A percentile compares a stretch with the other conserved stretches of the same genome.
Evolutionary conservation across 164 flowering plant genomes (phyloP).

Genomic region (Berberis vulgaris): DNA sequence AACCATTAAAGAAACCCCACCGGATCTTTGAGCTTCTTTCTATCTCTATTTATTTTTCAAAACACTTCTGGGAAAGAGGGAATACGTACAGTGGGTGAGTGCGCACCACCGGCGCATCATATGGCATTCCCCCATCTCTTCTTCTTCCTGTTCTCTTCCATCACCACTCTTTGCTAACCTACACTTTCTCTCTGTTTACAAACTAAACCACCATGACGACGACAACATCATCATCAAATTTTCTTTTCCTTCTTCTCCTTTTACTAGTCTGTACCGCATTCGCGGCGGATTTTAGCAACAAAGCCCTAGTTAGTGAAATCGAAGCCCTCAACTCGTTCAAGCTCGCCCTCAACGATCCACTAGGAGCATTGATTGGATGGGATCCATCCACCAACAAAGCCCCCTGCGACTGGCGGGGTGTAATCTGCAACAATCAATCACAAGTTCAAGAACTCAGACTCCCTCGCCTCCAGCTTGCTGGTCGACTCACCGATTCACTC

Average conservation of each 20-base stretch:
- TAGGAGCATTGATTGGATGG: slow-evolving; percentile 66
- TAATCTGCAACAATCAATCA: slow-evolving; percentile 32
- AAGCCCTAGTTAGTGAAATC: slow-evolving; percentile 27
- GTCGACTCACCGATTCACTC: slow-evolving; percentile 10
- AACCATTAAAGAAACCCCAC: no score
- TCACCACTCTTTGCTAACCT: no score
- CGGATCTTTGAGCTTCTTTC: no score
- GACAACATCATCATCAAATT: no score
- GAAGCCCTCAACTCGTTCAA: slow-evolving; percentile 50
- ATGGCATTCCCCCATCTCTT: no score
- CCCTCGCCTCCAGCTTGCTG: slow-evolving; percentile 48
- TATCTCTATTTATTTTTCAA: no score
- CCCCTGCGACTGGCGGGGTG: slow-evolving; percentile 95
- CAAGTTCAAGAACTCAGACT: slow-evolving; percentile 68
- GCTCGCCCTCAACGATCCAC: slow-evolving; percentile 60
- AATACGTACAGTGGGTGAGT: no score
- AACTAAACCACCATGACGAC: no score
- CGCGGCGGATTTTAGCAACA: slow-evolving; percentile 13
- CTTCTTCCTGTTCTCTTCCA: no score
- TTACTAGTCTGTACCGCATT: slow-evolving; percentile 3
- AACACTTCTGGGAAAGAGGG: no score
- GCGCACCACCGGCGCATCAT: no score
- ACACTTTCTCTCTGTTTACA: no score
- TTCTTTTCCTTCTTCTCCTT: slow-evolving; percentile 12
- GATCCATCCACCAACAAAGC: slow-evolving; percentile 49